Evolutionary conservation across 192 early-diverging fungal genomes (phyloP), one percentile per base, ranked within the genome.

Genomic region (Rhizophagus sp.): DNA sequence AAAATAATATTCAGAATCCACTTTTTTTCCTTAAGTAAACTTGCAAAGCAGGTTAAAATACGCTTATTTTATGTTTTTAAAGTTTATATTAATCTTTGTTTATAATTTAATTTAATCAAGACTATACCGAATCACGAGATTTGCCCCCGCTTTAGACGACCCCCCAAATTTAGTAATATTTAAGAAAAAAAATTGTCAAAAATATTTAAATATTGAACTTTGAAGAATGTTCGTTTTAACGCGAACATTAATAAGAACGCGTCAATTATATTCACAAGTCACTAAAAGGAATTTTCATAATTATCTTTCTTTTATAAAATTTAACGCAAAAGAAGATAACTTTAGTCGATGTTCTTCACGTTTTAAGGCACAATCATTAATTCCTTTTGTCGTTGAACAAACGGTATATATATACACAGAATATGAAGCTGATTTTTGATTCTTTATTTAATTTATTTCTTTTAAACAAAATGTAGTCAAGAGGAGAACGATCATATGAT

Each of bases 401-500:
- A 90, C 93, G 24, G 91, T 91, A 85, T 80, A 79, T 66, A 12
- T 12, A 19, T 17, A 4, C 10, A 9, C 7, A 44, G 41, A 44
- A 12, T 7, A 47, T 47, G 11, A 47, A 47, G 0, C 44, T 47
- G 44, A 17, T 44, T 41, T 10, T 39, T 36, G 12, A 19, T 78
- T 30, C 12, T 39, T 19, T 64, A 13, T 27, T n/a, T 50, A 36
- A 22, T 19, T 41, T 25, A 22, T 50, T 50, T 12, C 25, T 33
- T 30, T 44, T 39, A 25, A 22, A 49, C 62, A 17, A 69, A 62
- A 44, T 33, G 4, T 82, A 91, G 90, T 85, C 91, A 15, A 85
- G 94, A 19, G 96, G 97, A 4, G 98, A 99, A 84, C 92, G 96
- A 8, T 96, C 96, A 27, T 99, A 95, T 84, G 98, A 99, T 78